phyloP scores from a whole-genome alignment of 2,329 filamentous ascomycete species.

The Stachybotrys elegans region DNA sequence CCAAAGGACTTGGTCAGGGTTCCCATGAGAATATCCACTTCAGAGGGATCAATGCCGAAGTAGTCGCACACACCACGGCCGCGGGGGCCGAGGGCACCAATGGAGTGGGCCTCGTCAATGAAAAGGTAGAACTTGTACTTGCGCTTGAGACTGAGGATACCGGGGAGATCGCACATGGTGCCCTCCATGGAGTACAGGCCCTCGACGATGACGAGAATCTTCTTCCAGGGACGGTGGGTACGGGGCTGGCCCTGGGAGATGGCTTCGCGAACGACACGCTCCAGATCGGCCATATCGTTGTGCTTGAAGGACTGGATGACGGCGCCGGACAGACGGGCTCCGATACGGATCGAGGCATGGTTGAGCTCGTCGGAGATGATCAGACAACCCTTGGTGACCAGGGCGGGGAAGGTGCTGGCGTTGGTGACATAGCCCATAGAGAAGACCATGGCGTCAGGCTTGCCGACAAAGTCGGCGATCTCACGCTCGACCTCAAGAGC shows the following conservation, averaged over 20 bases:
- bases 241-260: conserved; percentile 96
- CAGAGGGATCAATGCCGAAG: conserved; percentile 80
- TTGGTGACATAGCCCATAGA: conserved; percentile 99
- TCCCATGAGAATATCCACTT: conserved; percentile 96
- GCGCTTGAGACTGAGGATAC: conserved; percentile 78
- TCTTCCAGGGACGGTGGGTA: conserved; percentile 99
- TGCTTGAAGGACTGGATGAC: conserved; percentile 97
- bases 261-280: conserved; percentile 79
- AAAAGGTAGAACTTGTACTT: conserved; percentile 98
- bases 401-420: conserved; percentile 82
- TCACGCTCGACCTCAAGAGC: conserved; percentile 84
- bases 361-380: conserved; percentile 97
- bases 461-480: conserved; percentile 87
- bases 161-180: conserved; percentile 96
- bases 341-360: conserved; percentile 94
- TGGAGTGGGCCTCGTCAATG: conserved; percentile 92
- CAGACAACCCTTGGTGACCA: conserved; percentile 88
- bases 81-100: conserved; percentile 83
- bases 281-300: conserved; percentile 88
- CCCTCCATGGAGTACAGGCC: conserved; percentile 99
- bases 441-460: conserved; percentile 92
- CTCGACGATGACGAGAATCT: conserved; percentile 94
- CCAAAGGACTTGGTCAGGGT: conserved; percentile 98
- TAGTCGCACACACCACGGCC: conserved; percentile 97
- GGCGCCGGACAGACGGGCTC: conserved; percentile 86